Percentiles rank a stretch among this genome's conserved stretches.
These are phyloP conservation scores for Picochlorum sp. DNA, from an alignment of 139 green algal genomes.

Conservation along the genomic window DNA sequence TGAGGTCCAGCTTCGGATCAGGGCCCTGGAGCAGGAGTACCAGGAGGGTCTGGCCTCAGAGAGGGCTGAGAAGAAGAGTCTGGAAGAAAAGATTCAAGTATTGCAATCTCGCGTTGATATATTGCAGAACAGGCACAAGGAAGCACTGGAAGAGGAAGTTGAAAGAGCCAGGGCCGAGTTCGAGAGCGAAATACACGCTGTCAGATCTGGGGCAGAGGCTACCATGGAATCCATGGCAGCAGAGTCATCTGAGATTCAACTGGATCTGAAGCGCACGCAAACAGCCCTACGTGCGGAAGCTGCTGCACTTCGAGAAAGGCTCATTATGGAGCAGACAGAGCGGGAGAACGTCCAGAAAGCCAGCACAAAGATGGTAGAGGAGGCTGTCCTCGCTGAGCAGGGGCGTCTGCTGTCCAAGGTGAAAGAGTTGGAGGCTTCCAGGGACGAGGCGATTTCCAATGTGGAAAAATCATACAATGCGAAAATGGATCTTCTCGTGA, in stretches of 20 bases:
- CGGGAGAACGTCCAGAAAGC: not conserved
- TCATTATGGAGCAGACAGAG: not conserved
- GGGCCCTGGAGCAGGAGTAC: no score
- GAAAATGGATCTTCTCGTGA: conserved; percentile 5
- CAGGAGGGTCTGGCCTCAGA: no score
- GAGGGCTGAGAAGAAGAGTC: no score
- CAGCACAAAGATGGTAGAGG: not conserved
- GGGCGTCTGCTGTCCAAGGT: not conserved
- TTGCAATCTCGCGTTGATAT: no score
- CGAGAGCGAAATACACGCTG: not conserved
- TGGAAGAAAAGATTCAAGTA: no score
- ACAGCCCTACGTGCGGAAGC: not conserved
- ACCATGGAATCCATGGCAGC: conserved; percentile 1
- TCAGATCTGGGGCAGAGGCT: conserved; percentile 5
- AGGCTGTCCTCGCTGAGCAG: not conserved
- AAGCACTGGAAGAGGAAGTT: not conserved
- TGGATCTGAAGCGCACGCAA: conserved; percentile 3
- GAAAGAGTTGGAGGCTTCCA: not conserved
- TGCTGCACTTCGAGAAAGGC: conserved; percentile 3
- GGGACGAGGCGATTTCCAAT: not conserved
- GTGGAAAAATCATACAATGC: conserved; percentile 8
- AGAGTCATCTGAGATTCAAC: conserved; percentile 7
- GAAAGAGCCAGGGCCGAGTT: not conserved
- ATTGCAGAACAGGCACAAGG: not conserved
- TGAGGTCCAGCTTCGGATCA: no score